Conservation (phyloP, 306 rosid species). For the Macrotyloma uniflorum region DNA sequence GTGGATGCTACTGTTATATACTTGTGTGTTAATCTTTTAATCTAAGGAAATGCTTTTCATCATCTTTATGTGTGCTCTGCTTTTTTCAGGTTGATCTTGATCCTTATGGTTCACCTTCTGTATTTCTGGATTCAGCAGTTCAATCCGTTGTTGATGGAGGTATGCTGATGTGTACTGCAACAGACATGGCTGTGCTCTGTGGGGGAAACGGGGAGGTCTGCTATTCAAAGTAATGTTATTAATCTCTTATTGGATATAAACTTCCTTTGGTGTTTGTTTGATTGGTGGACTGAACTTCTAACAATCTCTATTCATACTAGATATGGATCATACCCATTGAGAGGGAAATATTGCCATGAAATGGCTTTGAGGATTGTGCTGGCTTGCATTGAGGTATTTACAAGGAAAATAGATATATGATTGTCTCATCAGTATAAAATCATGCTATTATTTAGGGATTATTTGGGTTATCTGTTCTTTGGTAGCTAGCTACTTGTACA, state of each 20-base stretch:
- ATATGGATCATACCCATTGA: constrained; percentile 92
- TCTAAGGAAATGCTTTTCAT: constrained; percentile 15
- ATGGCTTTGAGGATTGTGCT: constrained; percentile 98
- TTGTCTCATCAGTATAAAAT: not conserved
- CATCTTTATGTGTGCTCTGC: constrained; percentile 6
- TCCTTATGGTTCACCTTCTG: constrained; percentile 96
- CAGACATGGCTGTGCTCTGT: constrained; percentile 97
- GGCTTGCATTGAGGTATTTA: constrained; percentile 89
- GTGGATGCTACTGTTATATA: constrained; percentile 38
- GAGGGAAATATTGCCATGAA: constrained; percentile 96
- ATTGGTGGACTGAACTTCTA: constrained; percentile 27
- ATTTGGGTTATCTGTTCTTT: not conserved
- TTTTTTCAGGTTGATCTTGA: constrained; percentile 94
- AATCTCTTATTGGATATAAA: constrained; percentile 31
- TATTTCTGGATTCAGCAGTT: constrained; percentile 95
- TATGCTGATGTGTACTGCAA: constrained; percentile 96
- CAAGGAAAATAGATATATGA: not conserved
- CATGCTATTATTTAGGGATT: not conserved
- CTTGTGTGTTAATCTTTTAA: not conserved
- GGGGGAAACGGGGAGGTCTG: constrained; percentile 99
- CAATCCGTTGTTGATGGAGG: constrained; percentile 98
- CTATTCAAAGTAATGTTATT: constrained; percentile 86
- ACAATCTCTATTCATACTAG: constrained; percentile 52
- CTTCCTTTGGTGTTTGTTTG: constrained; percentile 27
- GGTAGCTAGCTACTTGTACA: not conserved